Percentiles rank a stretch among this genome's conserved stretches.
These are phyloP conservation scores for Saururus chinensis DNA, from an alignment of 164 flowering plant species.

Conservation along the genomic window DNA sequence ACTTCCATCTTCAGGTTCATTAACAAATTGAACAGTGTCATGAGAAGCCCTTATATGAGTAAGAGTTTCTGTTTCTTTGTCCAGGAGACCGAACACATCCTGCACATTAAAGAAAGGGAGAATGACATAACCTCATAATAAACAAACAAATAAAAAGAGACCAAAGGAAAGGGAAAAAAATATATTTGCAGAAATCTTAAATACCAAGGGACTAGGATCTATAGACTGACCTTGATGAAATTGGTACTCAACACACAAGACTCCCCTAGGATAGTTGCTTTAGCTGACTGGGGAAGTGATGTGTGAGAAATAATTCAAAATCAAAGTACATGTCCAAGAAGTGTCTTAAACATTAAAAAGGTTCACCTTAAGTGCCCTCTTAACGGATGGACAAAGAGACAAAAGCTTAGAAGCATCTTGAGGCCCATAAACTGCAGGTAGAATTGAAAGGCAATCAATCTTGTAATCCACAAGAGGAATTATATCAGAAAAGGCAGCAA, in stretches of 20 bases:
- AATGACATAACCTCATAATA: not conserved
- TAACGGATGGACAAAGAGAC: slow-evolving; percentile 66
- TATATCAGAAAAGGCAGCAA: not conserved
- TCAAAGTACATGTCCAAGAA: not conserved
- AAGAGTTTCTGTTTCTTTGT: slow-evolving; percentile 48
- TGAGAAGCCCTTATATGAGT: slow-evolving; percentile 23
- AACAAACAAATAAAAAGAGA: slow-evolving; percentile 14
- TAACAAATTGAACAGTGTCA: slow-evolving; percentile 18
- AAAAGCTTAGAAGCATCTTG: slow-evolving; percentile 84
- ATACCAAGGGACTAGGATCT: not conserved
- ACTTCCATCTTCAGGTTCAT: slow-evolving; percentile 34
- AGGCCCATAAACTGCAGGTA: slow-evolving; percentile 58
- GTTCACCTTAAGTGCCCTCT: slow-evolving; percentile 62
- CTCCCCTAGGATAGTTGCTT: slow-evolving; percentile 66
- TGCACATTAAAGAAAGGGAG: slow-evolving; percentile 7
- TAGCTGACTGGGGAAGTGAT: slow-evolving; percentile 45
- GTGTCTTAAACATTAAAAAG: not conserved
- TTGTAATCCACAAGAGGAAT: slow-evolving; percentile 35
- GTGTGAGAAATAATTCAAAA: slow-evolving; percentile 3
- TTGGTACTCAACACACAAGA: slow-evolving; percentile 54
- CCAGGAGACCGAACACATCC: slow-evolving; percentile 58
- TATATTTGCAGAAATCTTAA: not conserved
- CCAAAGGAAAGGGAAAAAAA: not conserved
- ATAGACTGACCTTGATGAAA: slow-evolving; percentile 60
- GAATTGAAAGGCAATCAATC: slow-evolving; percentile 77